Base-by-base conservation (phyloP, 352 stramenopile genomes). In the Phytophthora boehmeriae region DNA sequence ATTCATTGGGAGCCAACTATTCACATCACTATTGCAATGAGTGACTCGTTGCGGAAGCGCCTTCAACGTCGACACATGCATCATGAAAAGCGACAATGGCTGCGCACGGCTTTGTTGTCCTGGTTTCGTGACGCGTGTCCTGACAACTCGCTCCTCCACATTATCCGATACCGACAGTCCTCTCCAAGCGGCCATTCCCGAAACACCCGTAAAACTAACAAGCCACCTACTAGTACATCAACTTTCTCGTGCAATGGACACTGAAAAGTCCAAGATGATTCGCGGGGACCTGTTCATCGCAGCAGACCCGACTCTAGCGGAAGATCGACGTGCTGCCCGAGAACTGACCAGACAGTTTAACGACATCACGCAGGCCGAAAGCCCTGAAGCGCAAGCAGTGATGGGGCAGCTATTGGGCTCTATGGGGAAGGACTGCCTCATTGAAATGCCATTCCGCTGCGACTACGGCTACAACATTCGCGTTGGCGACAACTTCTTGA, bases 381-480 rank as follows among this genome's bases (percentile, higher is more conserved):
- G 61, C n/a, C 30, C 58, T 2, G 73, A 76, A 17, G 54, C 64
- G 1, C 38, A 52, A 6, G 61, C 34, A 0, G 5, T 78, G 10
- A 46, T 85, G 14, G 39, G 32, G 2, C 27, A 78, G 54, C 64
- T 89, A 9, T 51, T 89, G 1, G 77, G 77, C 0, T 50, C 66
- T 2, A 55, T 67, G 38, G 80, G 77, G n/a, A 43, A 71, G 9
- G 46, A 75, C 17, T 66, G 75, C 51, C 48, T 70, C 25, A 79
- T 96, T 28, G 82, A 95, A 74, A 67, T 79, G 44, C 88, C 83
- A 8, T 95, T 97, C 63, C 76, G 88, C 53, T 89, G 81, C 51
- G 89, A 97, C 73, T 97, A 97, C 71, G 89, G 89, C 49, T 84
- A 68, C 68, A 92, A 96, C 68, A 86, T 96, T 56, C 47, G 73